A percentile compares a stretch with the other conserved stretches of the same genome.
These are phyloP conservation scores for Diaporthe caulivora DNA, from an alignment of 2,329 filamentous ascomycete species.

Conservation along the genomic window DNA sequence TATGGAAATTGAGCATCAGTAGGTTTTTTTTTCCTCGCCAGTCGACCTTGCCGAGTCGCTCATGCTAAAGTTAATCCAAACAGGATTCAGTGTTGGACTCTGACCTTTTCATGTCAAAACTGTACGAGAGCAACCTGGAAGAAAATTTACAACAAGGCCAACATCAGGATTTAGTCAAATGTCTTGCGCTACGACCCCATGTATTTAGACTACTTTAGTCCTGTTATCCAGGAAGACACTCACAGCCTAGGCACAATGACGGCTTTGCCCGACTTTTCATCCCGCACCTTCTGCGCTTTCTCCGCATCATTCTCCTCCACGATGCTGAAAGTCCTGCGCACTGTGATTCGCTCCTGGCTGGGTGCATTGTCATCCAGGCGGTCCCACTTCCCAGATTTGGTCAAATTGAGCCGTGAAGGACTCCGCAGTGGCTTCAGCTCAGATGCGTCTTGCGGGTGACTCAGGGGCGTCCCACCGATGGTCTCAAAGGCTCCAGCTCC, in stretches of 20 bases:
- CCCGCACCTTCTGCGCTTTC: background rate
- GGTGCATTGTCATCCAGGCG: background rate
- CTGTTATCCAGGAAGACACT: background rate
- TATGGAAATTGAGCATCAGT: background rate
- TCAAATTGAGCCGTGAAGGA: background rate
- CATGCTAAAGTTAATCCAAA: background rate
- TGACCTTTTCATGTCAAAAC: too few relatives aligned
- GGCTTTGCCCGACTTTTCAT: background rate
- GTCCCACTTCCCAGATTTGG: background rate
- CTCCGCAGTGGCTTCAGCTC: constrained; percentile 7
- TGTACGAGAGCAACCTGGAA: too few relatives aligned
- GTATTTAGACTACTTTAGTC: too few relatives aligned
- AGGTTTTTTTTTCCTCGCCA: background rate
- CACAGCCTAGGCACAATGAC: background rate
- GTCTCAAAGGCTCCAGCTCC: constrained; percentile 10
- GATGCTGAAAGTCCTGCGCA: constrained; percentile 12
- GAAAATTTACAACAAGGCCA: too few relatives aligned
- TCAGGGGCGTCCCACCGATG: constrained; percentile 19
- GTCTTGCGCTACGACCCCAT: too few relatives aligned
- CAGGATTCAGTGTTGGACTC: background rate
- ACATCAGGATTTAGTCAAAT: too few relatives aligned
- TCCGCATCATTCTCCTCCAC: background rate
- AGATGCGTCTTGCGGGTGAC: background rate
- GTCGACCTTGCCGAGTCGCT: background rate
- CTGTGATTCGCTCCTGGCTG: background rate